These are phyloP conservation scores for Tuber brumale DNA, from an alignment of 495 filamentous ascomycete genomes.

Conservation along the genomic window DNA sequence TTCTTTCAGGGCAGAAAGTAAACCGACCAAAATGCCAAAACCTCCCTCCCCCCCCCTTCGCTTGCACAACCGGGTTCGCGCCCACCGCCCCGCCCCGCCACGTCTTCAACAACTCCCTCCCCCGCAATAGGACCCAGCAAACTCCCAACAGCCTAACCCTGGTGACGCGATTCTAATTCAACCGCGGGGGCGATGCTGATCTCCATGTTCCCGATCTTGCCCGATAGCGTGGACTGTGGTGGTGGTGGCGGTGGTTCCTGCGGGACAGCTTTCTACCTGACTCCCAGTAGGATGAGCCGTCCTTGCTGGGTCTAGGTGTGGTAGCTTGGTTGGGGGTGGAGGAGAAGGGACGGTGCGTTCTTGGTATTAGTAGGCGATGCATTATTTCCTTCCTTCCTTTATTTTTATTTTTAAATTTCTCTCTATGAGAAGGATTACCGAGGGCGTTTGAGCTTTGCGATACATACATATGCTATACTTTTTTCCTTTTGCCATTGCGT, in stretches of 20 bases:
- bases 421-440: background rate
- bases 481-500: background rate
- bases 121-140: conserved; percentile 6
- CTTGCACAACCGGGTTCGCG: background rate
- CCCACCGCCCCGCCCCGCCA: conserved; percentile 1
- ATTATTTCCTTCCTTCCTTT: background rate
- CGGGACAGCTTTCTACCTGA: background rate
- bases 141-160: conserved; percentile 2
- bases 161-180: background rate
- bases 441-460: background rate
- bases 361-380: background rate
- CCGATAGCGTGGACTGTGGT: background rate
- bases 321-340: background rate
- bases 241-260: background rate
- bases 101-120: conserved; percentile 1
- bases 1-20: background rate
- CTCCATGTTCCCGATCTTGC: conserved; percentile 1
- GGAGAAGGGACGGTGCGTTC: background rate
- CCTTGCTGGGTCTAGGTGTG: background rate
- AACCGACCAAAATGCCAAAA: conserved; percentile 9
- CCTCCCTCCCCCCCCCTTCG: background rate
- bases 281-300: background rate
- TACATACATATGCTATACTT: background rate
- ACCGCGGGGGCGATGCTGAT: conserved; percentile 4
- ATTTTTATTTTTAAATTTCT: background rate